Percentiles rank a stretch among this genome's conserved stretches.
phyloP scores from a whole-genome alignment of 139 green algal species.

The Asterochloris erici region DNA sequence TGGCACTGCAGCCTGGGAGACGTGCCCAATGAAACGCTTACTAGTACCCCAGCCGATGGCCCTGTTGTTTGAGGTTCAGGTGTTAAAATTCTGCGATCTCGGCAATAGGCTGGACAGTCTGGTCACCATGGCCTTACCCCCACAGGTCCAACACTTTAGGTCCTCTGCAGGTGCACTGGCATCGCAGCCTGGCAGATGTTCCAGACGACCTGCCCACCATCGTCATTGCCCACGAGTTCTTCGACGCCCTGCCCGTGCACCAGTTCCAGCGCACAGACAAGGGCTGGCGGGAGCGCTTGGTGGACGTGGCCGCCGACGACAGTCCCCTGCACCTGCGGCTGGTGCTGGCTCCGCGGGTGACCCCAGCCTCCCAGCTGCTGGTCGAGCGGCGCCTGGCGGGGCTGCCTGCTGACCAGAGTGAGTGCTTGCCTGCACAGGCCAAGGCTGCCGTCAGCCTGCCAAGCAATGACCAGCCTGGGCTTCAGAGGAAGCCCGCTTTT shows the following conservation, averaged over 20 bases:
- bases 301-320: conserved; percentile 62
- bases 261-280: conserved; percentile 75
- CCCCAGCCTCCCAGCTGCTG: conserved; percentile 58
- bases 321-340: conserved; percentile 59
- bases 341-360: conserved; percentile 75
- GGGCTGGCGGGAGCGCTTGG: conserved; percentile 50
- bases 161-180: conserved; percentile 60
- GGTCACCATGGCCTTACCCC: no score
- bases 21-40: no score
- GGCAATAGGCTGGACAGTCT: no score
- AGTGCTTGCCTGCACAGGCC: not conserved
- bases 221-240: conserved; percentile 94
- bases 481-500: no score
- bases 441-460: conserved; percentile 2
- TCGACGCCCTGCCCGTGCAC: conserved; percentile 96
- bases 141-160: no score
- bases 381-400: conserved; percentile 62
- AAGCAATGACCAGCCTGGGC: no score
- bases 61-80: no score
- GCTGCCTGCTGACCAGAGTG: conserved; percentile 24
- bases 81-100: no score
- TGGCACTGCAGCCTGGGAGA: no score
- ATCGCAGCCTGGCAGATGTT: conserved; percentile 62
- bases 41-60: no score
- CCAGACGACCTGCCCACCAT: conserved; percentile 57